Conservation (phyloP, 106 monocot genomes). For the Dendrobium nobile region DNA sequence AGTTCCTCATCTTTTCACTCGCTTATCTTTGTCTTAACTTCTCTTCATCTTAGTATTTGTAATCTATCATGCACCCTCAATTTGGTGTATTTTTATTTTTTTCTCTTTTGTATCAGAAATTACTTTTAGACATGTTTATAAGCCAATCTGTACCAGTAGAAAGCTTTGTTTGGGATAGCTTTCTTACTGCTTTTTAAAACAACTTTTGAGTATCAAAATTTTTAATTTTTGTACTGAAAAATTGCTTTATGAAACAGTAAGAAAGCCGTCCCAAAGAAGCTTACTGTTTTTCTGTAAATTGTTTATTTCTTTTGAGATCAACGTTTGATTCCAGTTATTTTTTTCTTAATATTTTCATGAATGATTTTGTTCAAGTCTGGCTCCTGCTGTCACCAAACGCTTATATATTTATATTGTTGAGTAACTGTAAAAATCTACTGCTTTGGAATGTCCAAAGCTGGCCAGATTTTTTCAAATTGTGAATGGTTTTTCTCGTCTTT, state of each 20-base stretch:
- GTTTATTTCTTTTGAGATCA: neutral
- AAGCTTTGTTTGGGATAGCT: too few relatives aligned
- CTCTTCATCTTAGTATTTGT: neutral
- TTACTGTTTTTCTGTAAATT: neutral
- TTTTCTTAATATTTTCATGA: neutral
- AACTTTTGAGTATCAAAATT: too few relatives aligned
- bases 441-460: neutral
- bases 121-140: too few relatives aligned
- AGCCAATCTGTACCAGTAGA: too few relatives aligned
- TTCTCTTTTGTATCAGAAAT: too few relatives aligned
- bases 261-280: too few relatives aligned
- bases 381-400: neutral
- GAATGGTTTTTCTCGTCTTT: neutral
- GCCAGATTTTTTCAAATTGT: neutral
- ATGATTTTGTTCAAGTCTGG: neutral
- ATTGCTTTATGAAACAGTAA: too few relatives aligned
- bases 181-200: too few relatives aligned
- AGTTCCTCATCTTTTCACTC: conserved; percentile 63
- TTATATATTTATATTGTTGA: neutral
- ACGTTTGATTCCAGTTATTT: neutral
- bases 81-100: conserved; percentile 3
- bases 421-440: neutral
- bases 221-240: too few relatives aligned
- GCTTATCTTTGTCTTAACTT: conserved; percentile 34
- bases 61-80: neutral